A percentile compares a stretch with the other conserved stretches of the same genome.
These are phyloP conservation scores for Penicillium silybi DNA, from an alignment of 495 filamentous ascomycete genomes.

Conservation along the genomic window DNA sequence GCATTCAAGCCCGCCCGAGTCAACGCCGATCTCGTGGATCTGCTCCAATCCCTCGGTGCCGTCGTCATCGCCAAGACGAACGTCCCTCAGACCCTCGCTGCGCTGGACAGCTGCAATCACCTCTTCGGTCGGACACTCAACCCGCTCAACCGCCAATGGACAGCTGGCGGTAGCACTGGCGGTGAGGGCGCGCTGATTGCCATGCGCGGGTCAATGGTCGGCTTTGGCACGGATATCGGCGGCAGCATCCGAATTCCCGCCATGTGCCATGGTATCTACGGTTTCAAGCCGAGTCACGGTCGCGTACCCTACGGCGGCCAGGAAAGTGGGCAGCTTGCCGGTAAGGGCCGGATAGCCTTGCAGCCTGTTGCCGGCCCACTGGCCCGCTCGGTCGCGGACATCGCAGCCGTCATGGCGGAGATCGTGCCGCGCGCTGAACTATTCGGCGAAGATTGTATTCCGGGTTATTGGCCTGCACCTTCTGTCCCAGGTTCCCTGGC, in stretches of 20 bases:
- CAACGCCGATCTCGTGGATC: constrained; percentile 40
- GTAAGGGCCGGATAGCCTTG: constrained; percentile 38
- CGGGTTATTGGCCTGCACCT: constrained; percentile 44
- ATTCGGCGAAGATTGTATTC: constrained; percentile 48
- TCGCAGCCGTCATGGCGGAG: constrained; percentile 47
- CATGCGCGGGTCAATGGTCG: constrained; percentile 57
- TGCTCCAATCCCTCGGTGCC: constrained; percentile 43
- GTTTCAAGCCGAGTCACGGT: constrained; percentile 55
- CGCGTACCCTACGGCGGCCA: constrained; percentile 54
- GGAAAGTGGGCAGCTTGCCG: constrained; percentile 37
- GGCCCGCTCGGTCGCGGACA: constrained; percentile 40
- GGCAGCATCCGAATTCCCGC: constrained; percentile 60
- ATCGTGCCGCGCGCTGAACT: constrained; percentile 44
- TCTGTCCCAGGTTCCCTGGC: constrained; percentile 7
- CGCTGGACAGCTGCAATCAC: constrained; percentile 37
- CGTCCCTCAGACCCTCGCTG: constrained; percentile 50
- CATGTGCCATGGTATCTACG: constrained; percentile 55
- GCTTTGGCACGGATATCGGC: constrained; percentile 65
- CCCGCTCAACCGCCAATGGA: constrained; percentile 53
- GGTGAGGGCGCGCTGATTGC: constrained; percentile 65
- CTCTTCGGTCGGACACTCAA: constrained; percentile 62
- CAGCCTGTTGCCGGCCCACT: constrained; percentile 50
- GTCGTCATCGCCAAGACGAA: constrained; percentile 67
- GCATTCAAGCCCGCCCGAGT: constrained; percentile 45
- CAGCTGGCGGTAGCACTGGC: constrained; percentile 59